Percentiles rank a stretch among this genome's conserved stretches.
Evolutionary conservation across 1,284 basidiomycete genomes (phyloP).

Genomic region (Tilletia setariae): DNA sequence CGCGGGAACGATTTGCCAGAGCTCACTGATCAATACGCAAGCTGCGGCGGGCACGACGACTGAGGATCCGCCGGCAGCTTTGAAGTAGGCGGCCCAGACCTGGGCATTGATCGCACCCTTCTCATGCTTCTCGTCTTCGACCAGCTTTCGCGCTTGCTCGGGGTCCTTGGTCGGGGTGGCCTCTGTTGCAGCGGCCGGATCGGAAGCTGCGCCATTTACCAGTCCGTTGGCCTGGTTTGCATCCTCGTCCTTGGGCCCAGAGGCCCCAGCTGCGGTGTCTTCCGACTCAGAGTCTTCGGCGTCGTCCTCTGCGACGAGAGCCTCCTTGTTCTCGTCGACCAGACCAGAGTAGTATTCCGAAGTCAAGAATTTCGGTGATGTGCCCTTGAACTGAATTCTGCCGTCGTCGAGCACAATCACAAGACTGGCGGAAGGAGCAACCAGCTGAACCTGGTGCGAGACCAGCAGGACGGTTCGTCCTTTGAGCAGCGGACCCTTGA

Average conservation of each 20-base stretch:
- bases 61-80: background rate
- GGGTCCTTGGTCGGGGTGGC: background rate
- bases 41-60: background rate
- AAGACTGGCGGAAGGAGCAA: slow-evolving; percentile 25
- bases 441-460: slow-evolving; percentile 60
- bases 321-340: background rate
- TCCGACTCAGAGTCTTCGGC: background rate
- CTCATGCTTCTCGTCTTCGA: background rate
- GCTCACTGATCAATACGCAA: background rate
- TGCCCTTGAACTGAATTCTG: slow-evolving; percentile 24
- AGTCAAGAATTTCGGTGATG: background rate
- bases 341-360: slow-evolving; percentile 10
- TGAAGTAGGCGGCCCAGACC: slow-evolving; percentile 2
- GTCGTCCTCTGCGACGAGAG: background rate
- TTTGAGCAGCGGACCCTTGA: slow-evolving; percentile 48
- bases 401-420: slow-evolving; percentile 40
- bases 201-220: too few relatives aligned
- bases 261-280: background rate
- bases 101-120: background rate
- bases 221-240: background rate
- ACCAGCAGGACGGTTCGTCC: slow-evolving; percentile 69
- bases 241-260: background rate
- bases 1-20: background rate
- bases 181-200: too few relatives aligned
- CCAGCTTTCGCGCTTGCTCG: slow-evolving; percentile 1